Evolutionary conservation across 306 rosid genomes (phyloP).

Genomic region (Luffa acutangula): DNA sequence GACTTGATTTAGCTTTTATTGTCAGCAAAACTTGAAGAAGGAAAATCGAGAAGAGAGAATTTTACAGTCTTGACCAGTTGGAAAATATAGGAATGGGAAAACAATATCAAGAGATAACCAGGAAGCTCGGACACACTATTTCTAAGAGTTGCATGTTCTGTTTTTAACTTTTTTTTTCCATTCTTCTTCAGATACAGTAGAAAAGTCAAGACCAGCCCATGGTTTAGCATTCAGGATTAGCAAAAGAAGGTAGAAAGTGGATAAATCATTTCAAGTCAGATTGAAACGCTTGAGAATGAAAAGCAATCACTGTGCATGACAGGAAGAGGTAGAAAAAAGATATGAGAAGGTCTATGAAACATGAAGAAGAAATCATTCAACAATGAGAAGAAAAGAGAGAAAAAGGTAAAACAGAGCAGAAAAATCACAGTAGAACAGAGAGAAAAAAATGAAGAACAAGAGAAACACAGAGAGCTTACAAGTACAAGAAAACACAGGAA

Average conservation of each 20-base stretch:
- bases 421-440: not conserved
- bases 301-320: not conserved
- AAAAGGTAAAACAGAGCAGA: not conserved
- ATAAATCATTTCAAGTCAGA: not conserved
- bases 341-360: too few species aligned
- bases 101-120: not conserved
- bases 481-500: not conserved
- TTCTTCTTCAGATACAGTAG: not conserved
- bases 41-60: not conserved
- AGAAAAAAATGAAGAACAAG: not conserved
- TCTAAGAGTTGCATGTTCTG: not conserved
- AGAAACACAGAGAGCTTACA: not conserved
- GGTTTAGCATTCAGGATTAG: not conserved
- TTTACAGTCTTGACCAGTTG: not conserved
- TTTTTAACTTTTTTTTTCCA: not conserved
- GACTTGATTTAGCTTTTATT: not conserved
- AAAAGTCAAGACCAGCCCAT: not conserved
- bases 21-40: not conserved
- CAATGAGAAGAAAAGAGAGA: not conserved
- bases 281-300: not conserved
- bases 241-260: not conserved
- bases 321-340: not conserved
- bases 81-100: not conserved
- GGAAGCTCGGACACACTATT: not conserved
- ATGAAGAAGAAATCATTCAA: not conserved